phyloP scores from a whole-genome alignment of 306 rosid genomes.

The Arachis stenosperma region DNA sequence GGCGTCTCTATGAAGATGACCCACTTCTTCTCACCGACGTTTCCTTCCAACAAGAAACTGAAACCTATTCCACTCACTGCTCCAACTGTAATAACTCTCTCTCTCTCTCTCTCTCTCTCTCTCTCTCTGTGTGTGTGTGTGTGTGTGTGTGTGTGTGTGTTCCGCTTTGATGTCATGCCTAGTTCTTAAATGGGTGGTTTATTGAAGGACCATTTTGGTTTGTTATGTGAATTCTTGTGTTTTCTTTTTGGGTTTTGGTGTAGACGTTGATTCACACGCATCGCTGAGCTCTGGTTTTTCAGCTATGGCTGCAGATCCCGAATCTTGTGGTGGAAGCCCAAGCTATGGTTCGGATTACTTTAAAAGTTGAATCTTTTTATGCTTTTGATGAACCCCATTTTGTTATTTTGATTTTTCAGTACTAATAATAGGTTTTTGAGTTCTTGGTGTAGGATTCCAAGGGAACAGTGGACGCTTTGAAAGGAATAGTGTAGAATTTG shows the following conservation, averaged over 20 bases:
- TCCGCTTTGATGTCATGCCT: neutral
- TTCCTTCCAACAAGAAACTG: conserved; percentile 44
- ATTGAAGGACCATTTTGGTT: conserved; percentile 31
- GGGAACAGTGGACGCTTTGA: conserved; percentile 35
- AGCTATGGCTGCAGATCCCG: conserved; percentile 53
- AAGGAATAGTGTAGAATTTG: conserved; percentile 27
- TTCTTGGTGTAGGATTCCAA: conserved; percentile 38
- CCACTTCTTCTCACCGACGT: conserved; percentile 71
- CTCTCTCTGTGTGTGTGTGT: neutral
- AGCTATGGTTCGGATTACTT: conserved; percentile 36
- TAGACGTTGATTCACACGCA: conserved; percentile 40
- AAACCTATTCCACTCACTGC: conserved; percentile 30
- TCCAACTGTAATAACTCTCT: conserved; percentile 43
- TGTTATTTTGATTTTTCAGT: conserved; percentile 2
- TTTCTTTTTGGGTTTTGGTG: conserved; percentile 7
- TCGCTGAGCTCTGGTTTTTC: conserved; percentile 45
- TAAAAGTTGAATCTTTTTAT: conserved; percentile 34
- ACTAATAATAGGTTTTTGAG: neutral
- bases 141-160: too few species aligned
- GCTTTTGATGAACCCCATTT: conserved; percentile 34
- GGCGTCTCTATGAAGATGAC: conserved; percentile 53
- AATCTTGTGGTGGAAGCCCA: conserved; percentile 36
- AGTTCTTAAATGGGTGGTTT: conserved; percentile 23
- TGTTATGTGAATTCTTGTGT: neutral
- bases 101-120: neutral